Conservation (phyloP, 768 basidiomycete genomes). For the Phlebiopsis gigantea region DNA sequence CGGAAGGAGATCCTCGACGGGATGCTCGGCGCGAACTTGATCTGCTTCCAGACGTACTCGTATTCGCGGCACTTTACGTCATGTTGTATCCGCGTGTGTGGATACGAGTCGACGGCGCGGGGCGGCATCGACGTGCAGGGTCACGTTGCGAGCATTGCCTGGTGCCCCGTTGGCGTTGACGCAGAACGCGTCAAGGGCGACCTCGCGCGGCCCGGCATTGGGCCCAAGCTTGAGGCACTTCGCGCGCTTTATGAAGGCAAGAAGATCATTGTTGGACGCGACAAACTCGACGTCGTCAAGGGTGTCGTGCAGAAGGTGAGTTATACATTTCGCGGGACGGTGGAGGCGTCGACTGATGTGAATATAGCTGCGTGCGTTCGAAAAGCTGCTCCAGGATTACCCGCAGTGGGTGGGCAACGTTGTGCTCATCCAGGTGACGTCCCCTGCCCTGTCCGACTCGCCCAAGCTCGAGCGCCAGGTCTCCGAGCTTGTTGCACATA, state of each 20-base stretch:
- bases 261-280: conserved; percentile 96
- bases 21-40: conserved; percentile 94
- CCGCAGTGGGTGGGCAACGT: conserved; percentile 94
- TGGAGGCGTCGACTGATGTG: not conserved
- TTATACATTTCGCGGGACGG: not conserved
- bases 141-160: conserved; percentile 73
- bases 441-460: conserved; percentile 86
- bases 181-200: conserved; percentile 84
- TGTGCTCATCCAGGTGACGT: conserved; percentile 88
- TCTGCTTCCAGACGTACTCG: conserved; percentile 97
- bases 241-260: conserved; percentile 86
- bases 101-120: conserved; percentile 72
- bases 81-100: conserved; percentile 93
- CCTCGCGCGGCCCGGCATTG: conserved; percentile 64
- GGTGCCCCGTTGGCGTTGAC: conserved; percentile 96
- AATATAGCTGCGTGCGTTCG: conserved; percentile 84
- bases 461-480: conserved; percentile 92
- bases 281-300: conserved; percentile 98
- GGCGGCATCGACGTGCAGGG: conserved; percentile 80
- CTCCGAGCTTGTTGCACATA: conserved; percentile 89
- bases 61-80: conserved; percentile 94
- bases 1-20: conserved; percentile 94
- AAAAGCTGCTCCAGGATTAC: conserved; percentile 89
- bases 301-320: conserved; percentile 91
- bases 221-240: conserved; percentile 86